A percentile compares a stretch with the other conserved stretches of the same genome.
Conservation (phyloP, 1,139 yeast species). For the Zygoascus sp. region DNA sequence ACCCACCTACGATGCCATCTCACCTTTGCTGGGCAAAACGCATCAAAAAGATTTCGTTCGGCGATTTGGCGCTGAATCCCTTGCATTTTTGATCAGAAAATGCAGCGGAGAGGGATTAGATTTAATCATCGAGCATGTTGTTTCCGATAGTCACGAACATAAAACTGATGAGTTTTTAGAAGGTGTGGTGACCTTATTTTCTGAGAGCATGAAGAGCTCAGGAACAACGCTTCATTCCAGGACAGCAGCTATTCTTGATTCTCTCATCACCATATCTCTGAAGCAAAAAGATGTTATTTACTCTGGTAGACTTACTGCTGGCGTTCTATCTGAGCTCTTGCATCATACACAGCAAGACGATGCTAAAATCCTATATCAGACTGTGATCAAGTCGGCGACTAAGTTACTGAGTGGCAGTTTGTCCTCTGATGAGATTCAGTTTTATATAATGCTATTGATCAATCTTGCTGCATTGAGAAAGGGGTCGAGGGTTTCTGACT, state of each 20-base stretch:
- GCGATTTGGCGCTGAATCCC: conserved; percentile 85
- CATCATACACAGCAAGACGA: conserved; percentile 58
- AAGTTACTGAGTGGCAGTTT: conserved; percentile 1
- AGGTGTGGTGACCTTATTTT: conserved; percentile 57
- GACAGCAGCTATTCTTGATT: conserved; percentile 46
- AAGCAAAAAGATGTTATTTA: conserved; percentile 14
- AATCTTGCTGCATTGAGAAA: conserved; percentile 36
- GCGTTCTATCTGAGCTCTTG: conserved; percentile 42
- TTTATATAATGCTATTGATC: conserved; percentile 24
- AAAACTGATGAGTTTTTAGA: conserved; percentile 46
- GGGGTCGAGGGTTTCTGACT: conserved; percentile 37
- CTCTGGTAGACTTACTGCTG: conserved; percentile 20
- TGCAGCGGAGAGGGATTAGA: conserved; percentile 48
- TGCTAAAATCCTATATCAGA: conserved; percentile 41
- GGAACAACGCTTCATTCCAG: conserved; percentile 72
- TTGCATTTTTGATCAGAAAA: conserved; percentile 78
- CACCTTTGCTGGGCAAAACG: conserved; percentile 55
- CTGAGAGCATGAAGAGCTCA: conserved; percentile 74
- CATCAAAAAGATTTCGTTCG: conserved; percentile 58
- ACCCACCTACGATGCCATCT: conserved; percentile 62
- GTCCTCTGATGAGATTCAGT: background rate
- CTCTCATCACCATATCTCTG: conserved; percentile 27
- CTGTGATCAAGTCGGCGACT: conserved; percentile 22
- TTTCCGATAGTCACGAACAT: conserved; percentile 43
- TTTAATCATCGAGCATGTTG: conserved; percentile 47